Conservation (phyloP, 495 filamentous ascomycete species). For the Aspergillus leporis region DNA sequence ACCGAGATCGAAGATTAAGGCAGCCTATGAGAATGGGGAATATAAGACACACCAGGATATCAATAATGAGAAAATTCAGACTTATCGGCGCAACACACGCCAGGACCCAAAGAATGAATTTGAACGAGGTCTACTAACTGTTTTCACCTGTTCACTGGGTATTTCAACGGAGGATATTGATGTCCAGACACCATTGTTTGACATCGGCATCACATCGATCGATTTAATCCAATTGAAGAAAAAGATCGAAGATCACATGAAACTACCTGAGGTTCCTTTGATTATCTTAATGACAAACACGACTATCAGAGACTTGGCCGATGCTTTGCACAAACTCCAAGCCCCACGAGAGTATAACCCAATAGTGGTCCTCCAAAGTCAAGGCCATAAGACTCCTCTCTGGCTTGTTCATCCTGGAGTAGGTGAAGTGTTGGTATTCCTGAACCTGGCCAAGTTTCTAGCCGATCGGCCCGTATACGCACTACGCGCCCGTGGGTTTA, state of each 20-base stretch:
- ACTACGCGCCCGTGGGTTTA: conserved; percentile 54
- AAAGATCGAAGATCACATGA: not conserved
- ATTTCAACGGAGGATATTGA: not conserved
- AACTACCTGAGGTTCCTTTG: not conserved
- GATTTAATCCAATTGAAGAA: not conserved
- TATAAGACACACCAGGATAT: conserved; percentile 11
- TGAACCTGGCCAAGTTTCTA: conserved; percentile 47
- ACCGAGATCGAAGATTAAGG: conserved; percentile 42
- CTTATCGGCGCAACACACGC: not conserved
- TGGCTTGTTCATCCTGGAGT: conserved; percentile 60
- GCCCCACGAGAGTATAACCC: conserved; percentile 43
- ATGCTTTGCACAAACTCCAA: conserved; percentile 17
- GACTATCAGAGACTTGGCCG: conserved; percentile 28
- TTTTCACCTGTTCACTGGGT: too few species aligned
- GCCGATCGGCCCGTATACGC: conserved; percentile 54
- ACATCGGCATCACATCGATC: not conserved
- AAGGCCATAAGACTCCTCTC: conserved; percentile 47
- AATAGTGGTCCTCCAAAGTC: conserved; percentile 42
- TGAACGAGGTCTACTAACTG: not conserved
- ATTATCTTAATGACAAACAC: conserved; percentile 39
- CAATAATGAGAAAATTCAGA: conserved; percentile 26
- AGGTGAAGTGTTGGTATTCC: conserved; percentile 58
- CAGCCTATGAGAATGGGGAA: conserved; percentile 8
- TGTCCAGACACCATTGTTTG: not conserved
- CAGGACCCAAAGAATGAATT: not conserved